Evolutionary conservation across 2,329 filamentous ascomycete genomes (phyloP).

Genomic region (Monilinia fructicola): DNA sequence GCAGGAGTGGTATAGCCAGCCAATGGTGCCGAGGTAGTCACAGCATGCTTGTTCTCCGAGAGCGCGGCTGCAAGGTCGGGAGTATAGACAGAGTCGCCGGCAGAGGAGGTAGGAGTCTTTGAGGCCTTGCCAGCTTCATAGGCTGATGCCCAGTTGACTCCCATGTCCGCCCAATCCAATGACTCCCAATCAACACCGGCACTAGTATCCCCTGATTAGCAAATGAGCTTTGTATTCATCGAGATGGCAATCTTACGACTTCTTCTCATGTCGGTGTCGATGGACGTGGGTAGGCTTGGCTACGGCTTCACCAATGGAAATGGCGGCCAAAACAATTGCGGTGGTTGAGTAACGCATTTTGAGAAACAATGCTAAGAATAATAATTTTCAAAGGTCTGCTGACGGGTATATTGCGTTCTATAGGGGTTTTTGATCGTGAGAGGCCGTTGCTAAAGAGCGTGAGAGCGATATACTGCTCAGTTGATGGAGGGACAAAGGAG

Average conservation of each 20-base stretch:
- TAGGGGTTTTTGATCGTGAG: slow-evolving; percentile 25
- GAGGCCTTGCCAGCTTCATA: slow-evolving; percentile 30
- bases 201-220: slow-evolving; percentile 15
- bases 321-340: slow-evolving; percentile 36
- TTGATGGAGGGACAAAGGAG: slow-evolving; percentile 29
- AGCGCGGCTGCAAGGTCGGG: not conserved
- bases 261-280: slow-evolving; percentile 39
- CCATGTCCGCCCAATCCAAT: slow-evolving; percentile 36
- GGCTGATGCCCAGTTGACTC: slow-evolving; percentile 36
- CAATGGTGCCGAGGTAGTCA: slow-evolving; percentile 19
- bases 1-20: not conserved
- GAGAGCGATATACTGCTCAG: slow-evolving; percentile 39
- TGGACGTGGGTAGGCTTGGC: slow-evolving; percentile 39
- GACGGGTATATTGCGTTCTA: slow-evolving; percentile 21
- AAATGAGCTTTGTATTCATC: slow-evolving; percentile 13
- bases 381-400: slow-evolving; percentile 8
- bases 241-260: slow-evolving; percentile 33
- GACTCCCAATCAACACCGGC: slow-evolving; percentile 30
- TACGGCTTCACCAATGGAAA: slow-evolving; percentile 37
- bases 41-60: not conserved
- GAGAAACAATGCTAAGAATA: slow-evolving; percentile 10
- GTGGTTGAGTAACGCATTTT: slow-evolving; percentile 40
- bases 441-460: slow-evolving; percentile 37
- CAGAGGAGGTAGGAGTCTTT: slow-evolving; percentile 18
- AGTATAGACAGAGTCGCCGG: not conserved